A percentile compares a stretch with the other conserved stretches of the same genome.
Conservation (phyloP, 352 stramenopile genomes). For the Pythium phragmitis region DNA sequence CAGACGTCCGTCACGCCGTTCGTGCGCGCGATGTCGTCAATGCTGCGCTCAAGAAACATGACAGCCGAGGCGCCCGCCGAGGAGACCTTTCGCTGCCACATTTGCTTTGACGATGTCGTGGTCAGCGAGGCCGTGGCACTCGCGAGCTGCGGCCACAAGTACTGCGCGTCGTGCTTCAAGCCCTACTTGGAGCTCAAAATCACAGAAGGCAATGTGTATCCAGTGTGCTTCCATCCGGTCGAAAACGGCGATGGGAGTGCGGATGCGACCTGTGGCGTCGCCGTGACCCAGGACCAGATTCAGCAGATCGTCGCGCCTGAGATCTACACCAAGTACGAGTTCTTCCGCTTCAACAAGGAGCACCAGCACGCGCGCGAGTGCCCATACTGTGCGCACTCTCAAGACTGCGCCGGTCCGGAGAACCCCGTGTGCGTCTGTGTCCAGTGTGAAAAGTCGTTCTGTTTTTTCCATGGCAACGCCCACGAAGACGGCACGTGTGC, state of each 20-base stretch:
- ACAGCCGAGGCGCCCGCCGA: constrained; percentile 18
- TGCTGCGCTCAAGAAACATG: constrained; percentile 4
- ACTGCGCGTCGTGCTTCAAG: constrained; percentile 60
- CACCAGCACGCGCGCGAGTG: constrained; percentile 63
- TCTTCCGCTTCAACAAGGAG: constrained; percentile 77
- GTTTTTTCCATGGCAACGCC: constrained; percentile 87
- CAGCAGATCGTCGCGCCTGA: neutral
- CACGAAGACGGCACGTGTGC: constrained; percentile 70
- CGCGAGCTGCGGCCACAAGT: constrained; percentile 48
- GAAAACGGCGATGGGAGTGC: constrained; percentile 29
- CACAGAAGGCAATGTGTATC: constrained; percentile 63
- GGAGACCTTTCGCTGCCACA: constrained; percentile 76
- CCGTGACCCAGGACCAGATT: neutral
- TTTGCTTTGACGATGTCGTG: constrained; percentile 66
- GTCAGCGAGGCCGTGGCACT: constrained; percentile 40
- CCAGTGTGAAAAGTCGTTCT: constrained; percentile 64
- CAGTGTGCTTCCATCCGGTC: constrained; percentile 60
- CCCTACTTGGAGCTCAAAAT: constrained; percentile 75
- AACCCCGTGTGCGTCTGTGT: constrained; percentile 46
- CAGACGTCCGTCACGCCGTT: neutral
- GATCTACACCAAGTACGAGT: neutral
- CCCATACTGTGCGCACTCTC: constrained; percentile 56
- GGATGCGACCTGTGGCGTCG: neutral
- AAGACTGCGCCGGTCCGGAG: constrained; percentile 53
- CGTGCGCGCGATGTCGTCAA: constrained; percentile 12